Percentiles rank a stretch among this genome's conserved stretches.
Conservation (phyloP, 352 stramenopile genomes). For the Achlya hypogyna region DNA sequence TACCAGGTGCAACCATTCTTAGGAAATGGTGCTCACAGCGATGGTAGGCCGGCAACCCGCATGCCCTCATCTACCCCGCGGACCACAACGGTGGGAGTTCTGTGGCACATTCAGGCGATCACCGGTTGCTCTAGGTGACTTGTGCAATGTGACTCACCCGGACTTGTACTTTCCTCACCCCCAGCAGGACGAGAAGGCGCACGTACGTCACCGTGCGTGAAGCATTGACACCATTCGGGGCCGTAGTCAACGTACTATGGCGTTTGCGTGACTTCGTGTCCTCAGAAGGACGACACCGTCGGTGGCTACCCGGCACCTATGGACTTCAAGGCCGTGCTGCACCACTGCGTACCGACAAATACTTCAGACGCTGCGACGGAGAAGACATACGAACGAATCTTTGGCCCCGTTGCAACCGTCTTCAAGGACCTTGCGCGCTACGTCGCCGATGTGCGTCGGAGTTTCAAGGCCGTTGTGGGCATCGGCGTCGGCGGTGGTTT, state of each 20-base stretch:
- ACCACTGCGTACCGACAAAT: slow-evolving; percentile 2
- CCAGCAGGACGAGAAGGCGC: not conserved
- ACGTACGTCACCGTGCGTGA: not conserved
- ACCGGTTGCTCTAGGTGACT: not conserved
- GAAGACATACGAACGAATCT: not conserved
- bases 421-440: slow-evolving; percentile 7
- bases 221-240: not conserved
- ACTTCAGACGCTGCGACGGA: not conserved
- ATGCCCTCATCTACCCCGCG: not conserved
- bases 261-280: not conserved
- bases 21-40: too few species aligned
- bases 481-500: slow-evolving; percentile 48
- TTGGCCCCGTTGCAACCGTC: not conserved
- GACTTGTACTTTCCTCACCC: slow-evolving; percentile 2
- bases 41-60: not conserved
- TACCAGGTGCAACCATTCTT: not conserved
- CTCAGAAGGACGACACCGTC: not conserved
- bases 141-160: not conserved
- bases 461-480: slow-evolving; percentile 28
- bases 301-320: not conserved
- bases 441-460: not conserved
- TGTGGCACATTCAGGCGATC: not conserved
- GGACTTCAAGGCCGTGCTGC: not conserved
- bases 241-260: slow-evolving; percentile 3
- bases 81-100: not conserved